Evolutionary conservation across 2,329 filamentous ascomycete genomes (phyloP).

Genomic region (Sclerotinia sclerotiorum): DNA sequence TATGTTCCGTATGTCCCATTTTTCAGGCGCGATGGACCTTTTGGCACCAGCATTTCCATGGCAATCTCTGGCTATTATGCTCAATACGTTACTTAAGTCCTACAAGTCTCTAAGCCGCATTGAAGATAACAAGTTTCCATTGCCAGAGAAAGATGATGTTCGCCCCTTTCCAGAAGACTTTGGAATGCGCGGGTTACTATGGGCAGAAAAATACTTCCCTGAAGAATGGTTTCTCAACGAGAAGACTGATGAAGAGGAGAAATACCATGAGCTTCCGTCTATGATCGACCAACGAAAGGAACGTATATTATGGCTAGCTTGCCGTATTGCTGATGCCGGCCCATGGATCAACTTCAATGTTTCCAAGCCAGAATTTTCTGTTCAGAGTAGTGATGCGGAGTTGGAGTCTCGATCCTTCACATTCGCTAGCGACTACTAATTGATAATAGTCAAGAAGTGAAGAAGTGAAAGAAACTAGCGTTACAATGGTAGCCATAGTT

Average conservation of each 20-base stretch:
- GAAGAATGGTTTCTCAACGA: no score
- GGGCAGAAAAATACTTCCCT: no score
- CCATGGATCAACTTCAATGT: conserved; percentile 8
- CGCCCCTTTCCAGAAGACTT: conserved; percentile 22
- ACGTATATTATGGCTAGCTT: no score
- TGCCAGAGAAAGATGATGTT: conserved; percentile 30
- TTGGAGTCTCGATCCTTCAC: no score
- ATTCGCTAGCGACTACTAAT: no score
- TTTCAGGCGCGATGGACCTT: conserved; percentile 25
- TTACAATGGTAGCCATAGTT: no score
- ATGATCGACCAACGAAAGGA: no score
- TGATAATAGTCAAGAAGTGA: no score
- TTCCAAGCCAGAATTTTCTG: conserved; percentile 19
- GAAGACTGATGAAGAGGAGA: no score
- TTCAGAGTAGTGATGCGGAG: conserved; percentile 4
- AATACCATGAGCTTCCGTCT: no score
- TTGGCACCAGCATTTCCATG: conserved; percentile 30
- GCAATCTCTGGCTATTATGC: conserved; percentile 21
- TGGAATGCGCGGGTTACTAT: conserved; percentile 29
- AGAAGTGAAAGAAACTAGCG: no score
- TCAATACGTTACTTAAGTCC: conserved; percentile 28
- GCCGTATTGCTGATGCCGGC: no score
- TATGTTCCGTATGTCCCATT: conserved; percentile 26
- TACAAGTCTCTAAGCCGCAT: conserved; percentile 25
- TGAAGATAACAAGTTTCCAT: conserved; percentile 25